These are phyloP conservation scores for Claviceps digitariae DNA, from an alignment of 2,329 filamentous ascomycete genomes.

Conservation along the genomic window DNA sequence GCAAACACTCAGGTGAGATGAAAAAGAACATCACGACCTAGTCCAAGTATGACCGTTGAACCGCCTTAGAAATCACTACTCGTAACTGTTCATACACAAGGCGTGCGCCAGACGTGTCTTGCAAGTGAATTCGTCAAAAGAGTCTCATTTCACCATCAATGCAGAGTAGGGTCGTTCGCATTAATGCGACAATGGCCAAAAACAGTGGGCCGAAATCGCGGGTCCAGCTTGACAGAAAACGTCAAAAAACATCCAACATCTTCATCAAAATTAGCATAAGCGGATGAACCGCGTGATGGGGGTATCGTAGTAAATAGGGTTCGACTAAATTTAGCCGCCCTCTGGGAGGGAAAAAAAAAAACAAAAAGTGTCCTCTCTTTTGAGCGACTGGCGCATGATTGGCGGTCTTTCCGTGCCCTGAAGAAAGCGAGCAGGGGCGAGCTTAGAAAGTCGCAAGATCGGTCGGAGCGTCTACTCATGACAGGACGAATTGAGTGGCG, in stretches of 20 bases:
- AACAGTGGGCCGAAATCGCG: background rate
- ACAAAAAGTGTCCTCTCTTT: background rate
- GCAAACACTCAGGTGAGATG: background rate
- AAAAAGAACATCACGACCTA: background rate
- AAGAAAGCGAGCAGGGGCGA: too few relatives aligned
- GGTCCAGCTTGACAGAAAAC: background rate
- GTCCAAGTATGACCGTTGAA: background rate
- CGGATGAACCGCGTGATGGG: background rate
- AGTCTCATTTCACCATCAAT: background rate
- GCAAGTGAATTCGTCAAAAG: background rate
- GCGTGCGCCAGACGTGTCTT: background rate
- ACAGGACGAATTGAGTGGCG: background rate
- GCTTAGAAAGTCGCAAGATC: background rate
- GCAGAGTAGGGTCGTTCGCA: background rate
- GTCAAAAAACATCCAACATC: background rate
- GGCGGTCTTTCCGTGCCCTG: too few relatives aligned
- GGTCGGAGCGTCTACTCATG: background rate
- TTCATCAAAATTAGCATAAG: background rate
- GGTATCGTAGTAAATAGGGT: conserved; percentile 2
- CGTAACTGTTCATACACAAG: background rate
- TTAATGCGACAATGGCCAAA: background rate
- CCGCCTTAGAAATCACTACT: background rate
- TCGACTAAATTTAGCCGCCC: background rate
- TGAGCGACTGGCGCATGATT: background rate
- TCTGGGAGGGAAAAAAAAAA: background rate